Evolutionary conservation across 805 yeast species (phyloP).

Genomic region (Candida mattraensis): DNA sequence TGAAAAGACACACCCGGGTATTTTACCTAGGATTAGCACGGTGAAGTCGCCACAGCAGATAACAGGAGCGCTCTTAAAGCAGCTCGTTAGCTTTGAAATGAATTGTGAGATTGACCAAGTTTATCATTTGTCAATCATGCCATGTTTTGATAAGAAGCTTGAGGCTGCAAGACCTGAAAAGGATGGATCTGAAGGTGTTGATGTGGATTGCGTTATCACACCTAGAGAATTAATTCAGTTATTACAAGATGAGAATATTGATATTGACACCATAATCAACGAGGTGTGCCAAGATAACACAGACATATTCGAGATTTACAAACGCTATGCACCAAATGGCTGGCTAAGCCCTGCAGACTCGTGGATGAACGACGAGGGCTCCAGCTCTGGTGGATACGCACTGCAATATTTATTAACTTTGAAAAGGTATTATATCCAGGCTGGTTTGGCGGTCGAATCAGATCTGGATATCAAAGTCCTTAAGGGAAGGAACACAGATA

Average conservation of each 20-base stretch:
- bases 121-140: conserved; percentile 89
- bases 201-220: conserved; percentile 93
- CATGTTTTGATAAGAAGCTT: conserved; percentile 94
- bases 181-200: conserved; percentile 38
- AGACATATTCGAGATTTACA: conserved; percentile 19
- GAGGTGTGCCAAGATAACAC: conserved; percentile 17
- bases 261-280: conserved; percentile 30
- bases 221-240: conserved; percentile 82
- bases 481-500: conserved; percentile 74
- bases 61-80: conserved; percentile 76
- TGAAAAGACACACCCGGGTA: conserved; percentile 90
- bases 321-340: conserved; percentile 46
- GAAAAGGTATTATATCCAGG: conserved; percentile 27
- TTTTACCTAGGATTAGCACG: conserved; percentile 66
- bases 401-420: conserved; percentile 55
- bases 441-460: conserved; percentile 19
- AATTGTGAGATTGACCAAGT: conserved; percentile 35
- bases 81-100: conserved; percentile 40
- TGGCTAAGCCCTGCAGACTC: conserved; percentile 63
- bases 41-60: conserved; percentile 93
- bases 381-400: conserved; percentile 89
- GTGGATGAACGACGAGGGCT: conserved; percentile 77
- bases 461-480: conserved; percentile 37
- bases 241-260: conserved; percentile 52
- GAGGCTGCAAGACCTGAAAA: conserved; percentile 88